Evolutionary conservation across 208 protist species (phyloP).

Genomic region (Crithidia bombi): DNA sequence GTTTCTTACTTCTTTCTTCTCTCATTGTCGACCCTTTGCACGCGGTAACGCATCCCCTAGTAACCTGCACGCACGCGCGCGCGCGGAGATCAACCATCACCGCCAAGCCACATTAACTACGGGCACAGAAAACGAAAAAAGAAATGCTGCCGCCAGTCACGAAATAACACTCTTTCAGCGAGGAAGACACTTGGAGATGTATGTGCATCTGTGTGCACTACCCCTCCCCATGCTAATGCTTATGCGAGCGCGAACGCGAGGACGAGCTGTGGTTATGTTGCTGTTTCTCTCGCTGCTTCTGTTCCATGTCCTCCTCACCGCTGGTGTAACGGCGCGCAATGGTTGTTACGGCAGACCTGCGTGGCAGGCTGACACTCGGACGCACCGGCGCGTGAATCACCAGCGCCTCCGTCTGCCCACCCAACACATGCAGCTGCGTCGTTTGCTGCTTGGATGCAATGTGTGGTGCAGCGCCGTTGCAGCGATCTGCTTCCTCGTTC

Average conservation of each 20-base stretch:
- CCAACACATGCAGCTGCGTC: slow-evolving; percentile 16
- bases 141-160: too few relatives aligned
- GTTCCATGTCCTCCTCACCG: neutral
- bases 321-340: neutral
- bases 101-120: too few relatives aligned
- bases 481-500: neutral
- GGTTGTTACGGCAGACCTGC: neutral
- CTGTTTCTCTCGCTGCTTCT: neutral
- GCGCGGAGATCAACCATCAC: too few relatives aligned
- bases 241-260: too few relatives aligned
- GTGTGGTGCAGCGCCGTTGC: neutral
- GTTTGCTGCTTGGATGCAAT: neutral
- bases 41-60: too few relatives aligned
- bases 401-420: neutral
- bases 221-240: neutral
- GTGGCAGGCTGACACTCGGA: neutral
- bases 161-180: too few relatives aligned
- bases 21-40: too few relatives aligned
- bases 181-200: too few relatives aligned
- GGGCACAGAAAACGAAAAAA: too few relatives aligned
- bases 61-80: too few relatives aligned
- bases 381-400: slow-evolving; percentile 16
- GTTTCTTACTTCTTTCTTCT: too few relatives aligned
- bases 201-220: too few relatives aligned
- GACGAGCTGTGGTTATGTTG: neutral